phyloP scores from a whole-genome alignment of 306 rosid genomes.

The Mimosa bimucronata region DNA sequence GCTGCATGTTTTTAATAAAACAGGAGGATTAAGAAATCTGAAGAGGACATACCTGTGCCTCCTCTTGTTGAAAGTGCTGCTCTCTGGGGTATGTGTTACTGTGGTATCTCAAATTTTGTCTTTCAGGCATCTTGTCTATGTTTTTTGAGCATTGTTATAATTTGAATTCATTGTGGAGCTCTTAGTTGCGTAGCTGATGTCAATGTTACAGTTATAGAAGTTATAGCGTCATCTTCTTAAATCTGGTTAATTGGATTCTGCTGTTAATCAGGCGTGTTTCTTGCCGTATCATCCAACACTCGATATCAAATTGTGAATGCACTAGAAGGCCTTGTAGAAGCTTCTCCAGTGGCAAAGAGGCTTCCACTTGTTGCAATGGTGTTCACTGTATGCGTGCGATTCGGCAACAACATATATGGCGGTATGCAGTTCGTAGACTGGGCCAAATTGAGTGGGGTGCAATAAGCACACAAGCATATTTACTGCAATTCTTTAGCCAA shows the following conservation, averaged over 20 bases:
- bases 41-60: constrained; percentile 92
- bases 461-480: constrained; percentile 42
- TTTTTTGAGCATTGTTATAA: not conserved
- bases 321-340: constrained; percentile 78
- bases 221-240: constrained; percentile 1
- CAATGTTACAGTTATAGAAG: not conserved
- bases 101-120: constrained; percentile 11
- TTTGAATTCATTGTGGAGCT: not conserved
- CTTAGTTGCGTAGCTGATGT: not conserved
- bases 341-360: constrained; percentile 75
- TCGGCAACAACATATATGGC: constrained; percentile 86
- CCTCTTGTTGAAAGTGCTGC: constrained; percentile 88
- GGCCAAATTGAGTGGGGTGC: constrained; percentile 93
- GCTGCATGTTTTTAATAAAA: not conserved
- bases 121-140: not conserved
- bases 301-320: constrained; percentile 89
- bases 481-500: not conserved
- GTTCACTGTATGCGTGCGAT: constrained; percentile 84
- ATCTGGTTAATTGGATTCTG: constrained; percentile 21
- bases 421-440: constrained; percentile 98
- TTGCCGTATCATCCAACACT: constrained; percentile 89
- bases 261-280: constrained; percentile 73
- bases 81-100: constrained; percentile 62
- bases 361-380: constrained; percentile 82
- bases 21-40: constrained; percentile 93